Conservation (phyloP, 306 rosid species). For the Trifolium dubium region DNA sequence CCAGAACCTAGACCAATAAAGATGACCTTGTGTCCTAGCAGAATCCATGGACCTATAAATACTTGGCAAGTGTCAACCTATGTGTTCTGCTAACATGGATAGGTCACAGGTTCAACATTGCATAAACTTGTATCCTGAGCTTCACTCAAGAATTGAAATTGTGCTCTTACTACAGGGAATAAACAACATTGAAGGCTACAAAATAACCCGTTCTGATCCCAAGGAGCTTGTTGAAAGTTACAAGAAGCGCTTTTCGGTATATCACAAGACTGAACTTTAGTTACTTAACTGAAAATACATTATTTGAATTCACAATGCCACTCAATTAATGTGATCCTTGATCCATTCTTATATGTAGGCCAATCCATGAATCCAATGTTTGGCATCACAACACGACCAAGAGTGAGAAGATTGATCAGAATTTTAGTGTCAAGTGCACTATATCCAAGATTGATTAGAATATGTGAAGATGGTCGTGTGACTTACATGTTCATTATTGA, state of each 20-base stretch:
- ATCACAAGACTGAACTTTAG: slow-evolving; percentile 19
- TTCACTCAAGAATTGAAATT: slow-evolving; percentile 10
- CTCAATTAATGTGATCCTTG: not conserved
- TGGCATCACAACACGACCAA: not conserved
- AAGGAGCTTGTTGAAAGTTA: slow-evolving; percentile 61
- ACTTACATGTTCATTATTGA: not conserved
- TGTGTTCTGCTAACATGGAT: not conserved
- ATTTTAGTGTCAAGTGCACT: not conserved
- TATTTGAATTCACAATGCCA: slow-evolving; percentile 8
- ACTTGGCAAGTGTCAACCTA: no score
- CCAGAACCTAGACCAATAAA: not conserved
- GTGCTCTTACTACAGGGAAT: slow-evolving; percentile 50
- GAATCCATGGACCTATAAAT: no score
- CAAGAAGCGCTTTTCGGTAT: slow-evolving; percentile 63
- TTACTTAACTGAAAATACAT: not conserved
- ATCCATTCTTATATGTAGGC: slow-evolving; percentile 39
- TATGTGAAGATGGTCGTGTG: not conserved
- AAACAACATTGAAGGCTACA: slow-evolving; percentile 66
- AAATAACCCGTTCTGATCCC: slow-evolving; percentile 58
- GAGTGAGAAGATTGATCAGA: not conserved
- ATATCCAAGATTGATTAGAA: not conserved
- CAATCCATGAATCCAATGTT: slow-evolving; percentile 31
- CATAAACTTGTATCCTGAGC: slow-evolving; percentile 18
- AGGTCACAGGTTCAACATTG: not conserved
- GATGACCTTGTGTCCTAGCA: no score